Evolutionary conservation across 2,329 filamentous ascomycete genomes (phyloP), one percentile per base, ranked within the genome.

Genomic region (Colletotrichum phormii): DNA sequence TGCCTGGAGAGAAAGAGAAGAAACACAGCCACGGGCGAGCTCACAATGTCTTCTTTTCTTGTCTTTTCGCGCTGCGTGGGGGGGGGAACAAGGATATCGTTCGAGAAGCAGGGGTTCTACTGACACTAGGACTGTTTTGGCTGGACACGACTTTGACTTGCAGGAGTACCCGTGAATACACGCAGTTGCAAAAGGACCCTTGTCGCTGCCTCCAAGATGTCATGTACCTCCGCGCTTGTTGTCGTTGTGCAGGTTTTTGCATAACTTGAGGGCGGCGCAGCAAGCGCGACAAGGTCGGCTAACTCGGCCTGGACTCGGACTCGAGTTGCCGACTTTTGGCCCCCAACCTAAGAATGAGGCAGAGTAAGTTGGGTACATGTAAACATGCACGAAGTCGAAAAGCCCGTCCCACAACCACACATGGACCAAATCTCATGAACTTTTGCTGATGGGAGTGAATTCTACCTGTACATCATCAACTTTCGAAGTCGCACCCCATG

Each of bases 191-290:
- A 55, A 29, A 7, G 53, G 22, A 55, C 22, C 37, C 18, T 24
- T 29, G 57, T 60, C 35, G 11, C 35, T 60, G 18, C 57, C 12
- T 60, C 57, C 15, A 60, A 60, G 57, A 18, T 7, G 6, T 60
- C 13, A 22, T 22, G 35, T 60, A 60, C 29, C 57, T 42, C 57
- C 57, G 57, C 29, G 55, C 5, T 49, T 49, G 42, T 49, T 49
- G 18, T 49, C n/a, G 42, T 49, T 49, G 42, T 49, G 42, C 42
- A 49, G 15, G 6, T 49, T 54, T 29, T 55, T 55, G 62, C 51
- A 57, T 35, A 64, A 55, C 62, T 57, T 24, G 8, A 57, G 2
- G 22, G 33, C 51, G 62, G 51, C 49, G 62, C 62, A 64, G 62
- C 42, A 49, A 49, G 18, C 62, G 62, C 62, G 51, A 49, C 42